These are phyloP conservation scores for Talaromyces amestolkiae DNA, from an alignment of 2,329 filamentous ascomycete species.

Conservation along the genomic window DNA sequence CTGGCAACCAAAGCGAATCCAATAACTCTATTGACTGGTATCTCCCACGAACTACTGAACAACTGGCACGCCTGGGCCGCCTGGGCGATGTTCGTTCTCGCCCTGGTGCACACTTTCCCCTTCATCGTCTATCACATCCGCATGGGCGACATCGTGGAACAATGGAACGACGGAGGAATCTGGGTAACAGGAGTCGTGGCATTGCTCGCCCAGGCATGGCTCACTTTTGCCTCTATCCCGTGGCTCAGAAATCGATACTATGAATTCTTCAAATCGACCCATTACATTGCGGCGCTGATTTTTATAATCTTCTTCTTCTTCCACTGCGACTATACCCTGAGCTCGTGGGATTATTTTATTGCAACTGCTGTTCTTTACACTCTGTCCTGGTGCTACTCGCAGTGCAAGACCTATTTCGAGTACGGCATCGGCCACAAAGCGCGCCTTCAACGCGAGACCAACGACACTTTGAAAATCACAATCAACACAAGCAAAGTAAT, in stretches of 20 bases:
- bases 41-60: conserved; percentile 54
- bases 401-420: conserved; percentile 50
- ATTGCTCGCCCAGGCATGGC: conserved; percentile 52
- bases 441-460: conserved; percentile 52
- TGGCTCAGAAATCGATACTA: conserved; percentile 53
- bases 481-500: conserved; percentile 47
- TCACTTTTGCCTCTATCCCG: conserved; percentile 46
- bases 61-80: conserved; percentile 48
- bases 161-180: conserved; percentile 45
- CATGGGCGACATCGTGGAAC: conserved; percentile 46
- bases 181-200: conserved; percentile 58
- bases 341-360: conserved; percentile 63
- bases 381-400: conserved; percentile 46
- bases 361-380: conserved; percentile 55
- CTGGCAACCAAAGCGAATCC: conserved; percentile 54
- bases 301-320: conserved; percentile 62
- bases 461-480: conserved; percentile 49
- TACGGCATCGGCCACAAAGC: conserved; percentile 47
- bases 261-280: conserved; percentile 61
- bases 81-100: conserved; percentile 55
- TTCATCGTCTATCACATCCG: conserved; percentile 54
- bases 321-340: conserved; percentile 57
- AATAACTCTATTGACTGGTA: conserved; percentile 53
- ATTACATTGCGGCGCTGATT: conserved; percentile 52
- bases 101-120: conserved; percentile 57